A percentile compares a stretch with the other conserved stretches of the same genome.
Evolutionary conservation across 192 early-diverging fungal species (phyloP).

Genomic region (Linnemannia hyalina): DNA sequence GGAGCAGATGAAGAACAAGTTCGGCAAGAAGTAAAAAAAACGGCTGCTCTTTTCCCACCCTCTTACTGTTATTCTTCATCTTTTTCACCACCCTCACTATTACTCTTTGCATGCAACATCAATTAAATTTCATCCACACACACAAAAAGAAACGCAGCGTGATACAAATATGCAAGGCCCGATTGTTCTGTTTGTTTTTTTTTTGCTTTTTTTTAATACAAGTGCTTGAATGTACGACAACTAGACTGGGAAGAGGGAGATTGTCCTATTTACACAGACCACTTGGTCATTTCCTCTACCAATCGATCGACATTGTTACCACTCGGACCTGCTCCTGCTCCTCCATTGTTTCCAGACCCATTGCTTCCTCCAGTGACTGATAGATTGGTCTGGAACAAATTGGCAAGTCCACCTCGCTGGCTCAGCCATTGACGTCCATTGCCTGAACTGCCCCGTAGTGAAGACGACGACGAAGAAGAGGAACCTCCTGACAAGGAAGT

Average conservation of each 20-base stretch:
- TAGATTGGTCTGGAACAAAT: constrained; percentile 22
- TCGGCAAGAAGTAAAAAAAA: constrained; percentile 36
- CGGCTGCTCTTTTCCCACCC: neutral
- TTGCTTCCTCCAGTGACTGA: neutral
- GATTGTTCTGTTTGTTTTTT: constrained; percentile 1
- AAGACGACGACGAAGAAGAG: neutral
- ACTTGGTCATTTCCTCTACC: constrained; percentile 57
- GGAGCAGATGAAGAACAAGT: constrained; percentile 39
- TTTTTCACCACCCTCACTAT: neutral
- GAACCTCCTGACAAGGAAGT: neutral
- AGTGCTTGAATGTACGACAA: neutral
- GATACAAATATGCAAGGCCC: neutral
- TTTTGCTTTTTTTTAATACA: neutral
- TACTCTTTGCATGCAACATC: constrained; percentile 1
- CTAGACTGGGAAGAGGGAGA: neutral
- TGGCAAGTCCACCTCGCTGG: constrained; percentile 36
- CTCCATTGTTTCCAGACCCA: neutral
- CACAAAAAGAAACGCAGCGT: neutral
- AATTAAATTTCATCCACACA: neutral
- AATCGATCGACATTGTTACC: constrained; percentile 35
- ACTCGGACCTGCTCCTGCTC: neutral
- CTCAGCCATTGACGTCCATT: constrained; percentile 24
- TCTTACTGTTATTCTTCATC: neutral
- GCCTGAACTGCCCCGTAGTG: neutral
- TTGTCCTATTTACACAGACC: constrained; percentile 34